Evolutionary conservation across 129 eudicot genomes (phyloP), one percentile per base, ranked within the genome.

Genomic region (Saposhnikovia divaricata): DNA sequence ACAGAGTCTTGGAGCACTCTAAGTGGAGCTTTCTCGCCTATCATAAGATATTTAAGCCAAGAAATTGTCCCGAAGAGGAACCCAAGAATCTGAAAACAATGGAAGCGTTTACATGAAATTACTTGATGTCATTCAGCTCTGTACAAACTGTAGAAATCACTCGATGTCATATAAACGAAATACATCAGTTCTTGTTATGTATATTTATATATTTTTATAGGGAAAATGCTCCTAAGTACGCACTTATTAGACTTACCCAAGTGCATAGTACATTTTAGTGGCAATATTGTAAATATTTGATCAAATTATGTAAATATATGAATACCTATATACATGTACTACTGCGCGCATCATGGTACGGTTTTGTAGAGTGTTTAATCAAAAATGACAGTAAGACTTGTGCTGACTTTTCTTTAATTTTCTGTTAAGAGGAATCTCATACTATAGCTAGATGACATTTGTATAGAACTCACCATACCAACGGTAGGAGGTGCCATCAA

Each of bases 401-500:
- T n/a, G 31, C 23, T 59, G 31, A 59, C 1, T 59, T 6, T 59
- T 21, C 16, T 46, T 46, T 61, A 23, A 9, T 65, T 27, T 27
- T 27, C 38, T 65, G 1, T 27, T 27, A 39, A 27, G 6, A 65
- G 39, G 37, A 25, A 28, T 27, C 11, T 66, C 40, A 31, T 66
- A 59, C 40, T 12, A 10, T 15, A 11, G 9, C 19, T 66, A 12
- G 8, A 28, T 28, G 72, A 66, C 19, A 66, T 25, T 12, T 66
- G 19, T 66, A 66, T 13, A 50, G 14, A 38, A 87, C 96, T 86
- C 82, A 94, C 98, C 5, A 96, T 96, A 25, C 90, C 93, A 80
- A 95, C 39, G 5, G 97, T 89, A 45, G 98, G 98, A 86, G 98
- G 98, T 74, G 98, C 88, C 83, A 78, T 74, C 68, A 95, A 65